Conservation (phyloP, 1,139 yeast genomes). For the Meyerozyma sp. region DNA sequence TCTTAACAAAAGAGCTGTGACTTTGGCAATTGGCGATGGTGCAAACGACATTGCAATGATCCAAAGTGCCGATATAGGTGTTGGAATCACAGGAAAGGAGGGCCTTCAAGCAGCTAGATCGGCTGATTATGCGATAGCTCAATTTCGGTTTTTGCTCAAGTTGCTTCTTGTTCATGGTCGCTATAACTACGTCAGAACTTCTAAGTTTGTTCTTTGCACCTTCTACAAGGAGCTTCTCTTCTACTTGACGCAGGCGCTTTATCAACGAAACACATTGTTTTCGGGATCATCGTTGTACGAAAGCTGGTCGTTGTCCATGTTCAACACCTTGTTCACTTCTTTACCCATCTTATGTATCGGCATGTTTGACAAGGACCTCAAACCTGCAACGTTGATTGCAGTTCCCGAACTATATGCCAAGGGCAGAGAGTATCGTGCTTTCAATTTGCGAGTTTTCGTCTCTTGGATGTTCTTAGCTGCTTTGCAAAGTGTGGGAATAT, state of each 20-base stretch:
- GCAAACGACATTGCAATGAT: slow-evolving; percentile 99
- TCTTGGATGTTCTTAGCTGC: slow-evolving; percentile 81
- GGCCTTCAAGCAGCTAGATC: slow-evolving; percentile 96
- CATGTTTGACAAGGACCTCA: slow-evolving; percentile 89
- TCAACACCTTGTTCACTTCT: slow-evolving; percentile 90
- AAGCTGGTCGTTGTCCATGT: slow-evolving; percentile 96
- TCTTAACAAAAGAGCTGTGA: slow-evolving; percentile 61
- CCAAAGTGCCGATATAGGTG: slow-evolving; percentile 96
- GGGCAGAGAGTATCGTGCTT: slow-evolving; percentile 73
- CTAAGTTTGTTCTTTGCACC: slow-evolving; percentile 88
- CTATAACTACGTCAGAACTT: slow-evolving; percentile 86
- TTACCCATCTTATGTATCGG: slow-evolving; percentile 89
- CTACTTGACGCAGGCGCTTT: slow-evolving; percentile 82
- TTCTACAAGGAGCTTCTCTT: slow-evolving; percentile 91
- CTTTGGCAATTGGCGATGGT: slow-evolving; percentile 98
- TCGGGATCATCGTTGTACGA: slow-evolving; percentile 94
- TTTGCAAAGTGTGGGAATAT: slow-evolving; percentile 62
- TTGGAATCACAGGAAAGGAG: slow-evolving; percentile 95
- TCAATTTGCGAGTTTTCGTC: slow-evolving; percentile 63
- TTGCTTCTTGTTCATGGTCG: slow-evolving; percentile 89
- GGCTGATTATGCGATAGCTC: slow-evolving; percentile 94
- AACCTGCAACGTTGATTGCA: slow-evolving; percentile 82
- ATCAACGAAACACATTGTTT: slow-evolving; percentile 80
- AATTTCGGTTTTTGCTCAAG: slow-evolving; percentile 79
- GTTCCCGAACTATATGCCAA: slow-evolving; percentile 83